Percentiles rank a stretch among this genome's conserved stretches.
phyloP scores from a whole-genome alignment of 1,139 yeast genomes.

The Yamadazyma aaseri region DNA sequence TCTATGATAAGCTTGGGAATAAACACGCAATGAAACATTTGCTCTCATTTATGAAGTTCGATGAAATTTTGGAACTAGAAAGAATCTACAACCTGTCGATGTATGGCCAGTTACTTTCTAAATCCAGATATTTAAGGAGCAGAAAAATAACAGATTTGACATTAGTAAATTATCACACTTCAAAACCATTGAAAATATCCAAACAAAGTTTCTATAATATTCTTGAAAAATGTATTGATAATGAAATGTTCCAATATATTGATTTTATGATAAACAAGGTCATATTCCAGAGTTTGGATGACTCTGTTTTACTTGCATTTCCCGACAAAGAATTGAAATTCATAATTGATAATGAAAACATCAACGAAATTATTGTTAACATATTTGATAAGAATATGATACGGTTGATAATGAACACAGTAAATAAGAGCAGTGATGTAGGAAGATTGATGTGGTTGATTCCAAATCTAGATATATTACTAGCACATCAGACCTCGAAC shows the following conservation, averaged over 20 bases:
- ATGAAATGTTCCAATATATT: constrained; percentile 27
- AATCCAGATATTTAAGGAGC: constrained; percentile 25
- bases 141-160: constrained; percentile 13
- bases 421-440: constrained; percentile 29
- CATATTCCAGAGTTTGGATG: constrained; percentile 27
- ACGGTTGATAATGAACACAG: constrained; percentile 25
- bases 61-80: constrained; percentile 33
- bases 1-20: constrained; percentile 20
- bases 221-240: constrained; percentile 30
- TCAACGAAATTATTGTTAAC: constrained; percentile 6
- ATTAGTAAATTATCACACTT: constrained; percentile 13
- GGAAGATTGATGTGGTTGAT: constrained; percentile 42
- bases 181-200: constrained; percentile 18
- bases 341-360: constrained; percentile 10
- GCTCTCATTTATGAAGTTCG: constrained; percentile 28
- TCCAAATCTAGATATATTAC: constrained; percentile 35
- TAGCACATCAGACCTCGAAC: constrained; percentile 1
- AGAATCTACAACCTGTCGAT: constrained; percentile 20
- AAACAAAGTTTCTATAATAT: constrained; percentile 24
- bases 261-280: constrained; percentile 38
- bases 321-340: constrained; percentile 10
- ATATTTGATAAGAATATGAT: constrained; percentile 29
- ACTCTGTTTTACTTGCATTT: constrained; percentile 13
- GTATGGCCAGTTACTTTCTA: constrained; percentile 25
- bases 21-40: constrained; percentile 21